Conservation (phyloP, 176 grass and related monocot species). For the Chrysopogon serrulatus region DNA sequence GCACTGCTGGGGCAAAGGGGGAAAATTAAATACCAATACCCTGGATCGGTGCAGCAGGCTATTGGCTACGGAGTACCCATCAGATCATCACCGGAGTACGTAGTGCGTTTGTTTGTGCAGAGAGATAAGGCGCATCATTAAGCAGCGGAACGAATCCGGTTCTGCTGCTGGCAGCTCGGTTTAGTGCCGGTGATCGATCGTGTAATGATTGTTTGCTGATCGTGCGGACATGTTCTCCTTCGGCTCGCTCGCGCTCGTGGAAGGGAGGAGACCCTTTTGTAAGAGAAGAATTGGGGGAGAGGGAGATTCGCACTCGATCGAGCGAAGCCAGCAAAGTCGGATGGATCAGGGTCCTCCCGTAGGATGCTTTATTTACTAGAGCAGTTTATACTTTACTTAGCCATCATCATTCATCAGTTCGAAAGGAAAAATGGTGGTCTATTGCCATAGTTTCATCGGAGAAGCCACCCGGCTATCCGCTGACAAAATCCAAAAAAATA, state of each 20-base stretch:
- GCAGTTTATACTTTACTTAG: no score
- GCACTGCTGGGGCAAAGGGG: not conserved
- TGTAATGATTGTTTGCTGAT: constrained; percentile 7
- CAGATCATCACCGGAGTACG: not conserved
- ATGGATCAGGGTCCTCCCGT: no score
- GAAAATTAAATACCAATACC: not conserved
- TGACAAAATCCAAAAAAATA: no score
- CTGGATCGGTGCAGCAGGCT: not conserved
- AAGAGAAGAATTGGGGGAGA: not conserved
- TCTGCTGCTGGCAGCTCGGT: not conserved
- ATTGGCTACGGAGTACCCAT: not conserved
- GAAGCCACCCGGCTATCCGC: no score
- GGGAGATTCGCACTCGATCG: not conserved
- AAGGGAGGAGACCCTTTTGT: not conserved
- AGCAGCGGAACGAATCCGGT: constrained; percentile 29
- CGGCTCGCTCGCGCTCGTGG: not conserved
- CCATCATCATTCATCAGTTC: no score
- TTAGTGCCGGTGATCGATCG: not conserved
- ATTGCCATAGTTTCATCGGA: no score
- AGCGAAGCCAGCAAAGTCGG: not conserved
- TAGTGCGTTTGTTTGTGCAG: not conserved
- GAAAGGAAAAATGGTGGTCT: no score
- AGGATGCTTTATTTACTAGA: no score
- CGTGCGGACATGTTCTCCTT: constrained; percentile 10
- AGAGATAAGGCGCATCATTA: constrained; percentile 24